Conservation (phyloP, 139 green algal genomes). For the Closterium sp. region DNA sequence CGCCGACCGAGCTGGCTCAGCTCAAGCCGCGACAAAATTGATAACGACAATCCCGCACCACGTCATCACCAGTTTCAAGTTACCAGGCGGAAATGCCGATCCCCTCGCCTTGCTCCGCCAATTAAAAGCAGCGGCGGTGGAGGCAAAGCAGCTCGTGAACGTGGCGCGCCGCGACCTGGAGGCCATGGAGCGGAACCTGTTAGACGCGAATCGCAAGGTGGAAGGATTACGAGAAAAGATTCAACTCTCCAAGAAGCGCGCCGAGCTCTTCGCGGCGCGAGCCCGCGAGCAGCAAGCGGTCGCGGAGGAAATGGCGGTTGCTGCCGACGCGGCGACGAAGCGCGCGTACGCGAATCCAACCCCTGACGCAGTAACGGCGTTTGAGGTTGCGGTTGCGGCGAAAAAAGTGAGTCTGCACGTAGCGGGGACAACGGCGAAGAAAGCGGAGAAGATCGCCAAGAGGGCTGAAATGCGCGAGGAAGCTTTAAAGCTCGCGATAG, state of each 20-base stretch:
- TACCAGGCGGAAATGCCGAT: background rate
- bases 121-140: background rate
- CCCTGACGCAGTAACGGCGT: background rate
- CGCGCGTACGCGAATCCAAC: background rate
- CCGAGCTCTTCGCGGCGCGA: background rate
- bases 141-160: background rate
- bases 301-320: background rate
- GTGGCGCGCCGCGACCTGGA: background rate
- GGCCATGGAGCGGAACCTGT: background rate
- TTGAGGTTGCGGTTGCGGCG: background rate
- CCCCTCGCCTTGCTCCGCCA: background rate
- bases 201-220: background rate
- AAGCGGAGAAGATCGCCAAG: background rate
- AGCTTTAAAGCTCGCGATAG: background rate
- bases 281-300: background rate
- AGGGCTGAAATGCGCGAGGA: background rate
- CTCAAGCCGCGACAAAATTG: background rate
- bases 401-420: background rate
- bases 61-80: background rate
- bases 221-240: background rate
- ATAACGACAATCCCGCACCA: background rate
- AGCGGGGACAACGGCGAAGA: background rate
- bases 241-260: background rate
- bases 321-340: background rate
- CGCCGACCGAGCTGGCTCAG: background rate